Base-by-base conservation (phyloP, 176 grass and related monocot genomes). In the Otatea glauca region DNA sequence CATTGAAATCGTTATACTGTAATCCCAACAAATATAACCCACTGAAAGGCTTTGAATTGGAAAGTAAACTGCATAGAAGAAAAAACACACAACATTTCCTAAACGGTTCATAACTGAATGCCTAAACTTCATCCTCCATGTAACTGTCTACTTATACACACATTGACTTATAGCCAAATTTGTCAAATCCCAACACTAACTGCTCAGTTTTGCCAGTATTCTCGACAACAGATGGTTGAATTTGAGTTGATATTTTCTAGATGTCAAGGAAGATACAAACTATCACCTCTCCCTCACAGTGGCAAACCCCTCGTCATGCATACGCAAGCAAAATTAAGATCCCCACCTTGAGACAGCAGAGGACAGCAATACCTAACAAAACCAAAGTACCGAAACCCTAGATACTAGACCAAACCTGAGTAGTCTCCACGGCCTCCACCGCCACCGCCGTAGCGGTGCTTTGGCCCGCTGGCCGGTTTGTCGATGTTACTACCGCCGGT, bases 381-480 rank as follows among this genome's bases (percentile, higher is more conserved):
- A 21, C 9, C 74, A 54, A 63, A 34, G 29, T 16, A 9, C 5
- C 27, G 10, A 49, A 83, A 77, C 10, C 12, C 11, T 9, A 60
- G 24, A 71, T 5, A 60, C 45, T 35, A 58, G 11, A 58, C 45
- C 49, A 23, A 90, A 91, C 89, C 89, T 91, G 75, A 39, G 80
- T 83, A 83, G 65, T 87, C 84, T 17, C 85, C 80, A 64, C 89
- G 89, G 47, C 81, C 84, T 59, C 88, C 78, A 20, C 70, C 72
- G 13, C 87, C 63, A 5, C 88, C 71, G 55, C 68, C 65, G 76
- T 75, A 65, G 51, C 65, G 86, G 42, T 60, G 60, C 81, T 85
- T 83, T 69, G 50, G 76, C 7, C 53, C 81, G 23, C 69, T 32
- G 37, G 17, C 85, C 62, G 43, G 75, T 11, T 91, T 87, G 16